phyloP scores from a whole-genome alignment of 257 asterid genomes.

The Catharanthus roseus region DNA sequence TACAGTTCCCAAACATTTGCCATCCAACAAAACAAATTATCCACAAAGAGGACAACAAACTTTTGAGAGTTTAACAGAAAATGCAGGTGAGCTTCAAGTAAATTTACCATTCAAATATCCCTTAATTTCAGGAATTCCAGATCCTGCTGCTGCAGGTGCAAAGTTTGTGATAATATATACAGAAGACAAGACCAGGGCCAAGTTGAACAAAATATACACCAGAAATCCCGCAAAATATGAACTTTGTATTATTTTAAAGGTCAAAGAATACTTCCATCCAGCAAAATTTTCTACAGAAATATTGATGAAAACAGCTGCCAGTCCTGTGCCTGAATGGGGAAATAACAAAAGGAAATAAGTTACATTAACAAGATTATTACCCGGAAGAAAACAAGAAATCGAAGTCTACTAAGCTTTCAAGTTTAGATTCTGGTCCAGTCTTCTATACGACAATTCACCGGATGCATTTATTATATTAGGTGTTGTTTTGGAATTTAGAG shows the following conservation, averaged over 20 bases:
- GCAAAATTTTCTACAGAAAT: constrained; percentile 98
- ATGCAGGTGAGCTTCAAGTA: background rate
- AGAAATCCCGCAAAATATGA: constrained; percentile 87
- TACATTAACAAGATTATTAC: background rate
- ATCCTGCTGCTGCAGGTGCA: constrained; percentile 99
- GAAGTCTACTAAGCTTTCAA: background rate
- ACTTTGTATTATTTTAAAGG: constrained; percentile 84
- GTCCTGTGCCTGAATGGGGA: constrained; percentile 65
- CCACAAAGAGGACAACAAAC: background rate
- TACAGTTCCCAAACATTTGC: constrained; percentile 20
- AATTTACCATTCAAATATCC: constrained; percentile 84
- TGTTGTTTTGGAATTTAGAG: background rate
- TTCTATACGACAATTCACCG: background rate
- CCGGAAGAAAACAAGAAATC: background rate
- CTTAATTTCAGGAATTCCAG: constrained; percentile 99
- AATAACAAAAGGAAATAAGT: background rate
- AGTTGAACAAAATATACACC: constrained; percentile 72
- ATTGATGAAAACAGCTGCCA: constrained; percentile 96
- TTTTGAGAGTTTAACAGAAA: background rate
- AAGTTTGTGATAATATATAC: constrained; percentile 76
- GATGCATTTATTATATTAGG: background rate
- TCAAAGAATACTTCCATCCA: constrained; percentile 96
- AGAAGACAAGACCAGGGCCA: constrained; percentile 87
- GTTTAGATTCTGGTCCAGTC: background rate
- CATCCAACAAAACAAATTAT: constrained; percentile 15